Percentiles rank a stretch among this genome's conserved stretches.
phyloP scores from a whole-genome alignment of 306 rosid genomes.

The Ormosia semicastrata region DNA sequence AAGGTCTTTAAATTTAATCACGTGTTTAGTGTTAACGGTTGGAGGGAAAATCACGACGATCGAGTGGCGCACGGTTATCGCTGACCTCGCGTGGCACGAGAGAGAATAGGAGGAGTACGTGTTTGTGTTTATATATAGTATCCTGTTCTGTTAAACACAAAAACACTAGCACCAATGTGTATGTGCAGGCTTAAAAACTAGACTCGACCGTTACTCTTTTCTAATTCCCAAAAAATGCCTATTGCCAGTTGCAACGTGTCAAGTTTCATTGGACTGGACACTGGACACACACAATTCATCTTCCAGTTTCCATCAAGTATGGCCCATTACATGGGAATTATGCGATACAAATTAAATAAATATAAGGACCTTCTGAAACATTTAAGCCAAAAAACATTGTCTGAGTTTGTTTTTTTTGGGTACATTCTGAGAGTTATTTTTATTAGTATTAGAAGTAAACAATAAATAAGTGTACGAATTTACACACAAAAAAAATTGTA shows the following conservation, averaged over 20 bases:
- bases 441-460: too few relatives aligned
- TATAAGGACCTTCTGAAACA: too few relatives aligned
- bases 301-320: too few relatives aligned
- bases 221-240: neutral
- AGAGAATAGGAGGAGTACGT: neutral
- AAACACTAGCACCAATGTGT: neutral
- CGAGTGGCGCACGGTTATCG: neutral
- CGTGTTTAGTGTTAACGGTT: neutral
- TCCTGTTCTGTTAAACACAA: neutral
- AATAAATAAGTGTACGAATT: too few relatives aligned
- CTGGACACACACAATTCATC: too few relatives aligned
- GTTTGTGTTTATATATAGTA: too few relatives aligned
- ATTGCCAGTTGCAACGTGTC: neutral
- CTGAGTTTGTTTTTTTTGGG: too few relatives aligned
- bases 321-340: too few relatives aligned
- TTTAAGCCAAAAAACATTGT: too few relatives aligned
- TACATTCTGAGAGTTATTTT: too few relatives aligned
- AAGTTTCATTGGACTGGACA: neutral
- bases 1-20: neutral
- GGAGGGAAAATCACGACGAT: neutral
- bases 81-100: neutral
- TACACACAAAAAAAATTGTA: too few relatives aligned
- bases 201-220: conserved; percentile 10
- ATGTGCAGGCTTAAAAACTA: neutral
- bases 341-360: too few relatives aligned